Percentiles rank a stretch among this genome's conserved stretches.
Conservation (phyloP, 2,329 filamentous ascomycete genomes). For the Ambrosiella beaveri region DNA sequence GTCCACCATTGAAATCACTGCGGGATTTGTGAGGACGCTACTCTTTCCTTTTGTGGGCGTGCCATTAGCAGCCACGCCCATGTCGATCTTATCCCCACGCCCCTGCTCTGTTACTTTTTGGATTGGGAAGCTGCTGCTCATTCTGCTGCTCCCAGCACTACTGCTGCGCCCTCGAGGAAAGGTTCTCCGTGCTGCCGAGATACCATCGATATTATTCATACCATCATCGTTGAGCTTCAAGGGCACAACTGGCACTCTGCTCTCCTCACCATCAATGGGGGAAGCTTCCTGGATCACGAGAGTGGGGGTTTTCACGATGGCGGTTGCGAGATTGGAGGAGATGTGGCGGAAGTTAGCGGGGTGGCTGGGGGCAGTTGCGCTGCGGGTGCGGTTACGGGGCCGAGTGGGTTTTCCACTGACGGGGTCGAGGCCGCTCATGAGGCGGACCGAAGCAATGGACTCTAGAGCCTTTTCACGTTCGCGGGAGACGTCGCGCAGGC, state of each 20-base stretch:
- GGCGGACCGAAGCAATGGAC: slow-evolving; percentile 1
- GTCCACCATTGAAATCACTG: not conserved
- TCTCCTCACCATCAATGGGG: not conserved
- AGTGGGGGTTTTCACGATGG: not conserved
- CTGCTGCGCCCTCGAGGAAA: not conserved
- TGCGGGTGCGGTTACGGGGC: slow-evolving; percentile 1
- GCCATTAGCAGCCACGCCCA: not conserved
- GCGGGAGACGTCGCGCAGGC: not conserved
- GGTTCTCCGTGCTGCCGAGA: not conserved
- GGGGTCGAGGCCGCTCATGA: not conserved
- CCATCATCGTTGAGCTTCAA: not conserved
- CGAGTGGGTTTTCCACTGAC: not conserved
- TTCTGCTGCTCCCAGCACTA: not conserved
- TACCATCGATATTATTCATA: not conserved
- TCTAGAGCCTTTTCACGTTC: not conserved
- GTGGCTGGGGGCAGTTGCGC: slow-evolving; percentile 2
- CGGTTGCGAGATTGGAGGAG: not conserved
- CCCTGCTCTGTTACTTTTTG: not conserved
- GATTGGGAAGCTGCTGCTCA: not conserved
- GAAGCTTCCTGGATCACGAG: slow-evolving; percentile 2
- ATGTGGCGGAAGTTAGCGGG: not conserved
- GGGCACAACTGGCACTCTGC: not conserved
- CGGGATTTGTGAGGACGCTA: not conserved
- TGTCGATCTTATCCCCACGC: not conserved
- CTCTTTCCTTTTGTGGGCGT: not conserved